These are phyloP conservation scores for Scheffersomyces coipomensis DNA, from an alignment of 805 yeast species.

Conservation along the genomic window DNA sequence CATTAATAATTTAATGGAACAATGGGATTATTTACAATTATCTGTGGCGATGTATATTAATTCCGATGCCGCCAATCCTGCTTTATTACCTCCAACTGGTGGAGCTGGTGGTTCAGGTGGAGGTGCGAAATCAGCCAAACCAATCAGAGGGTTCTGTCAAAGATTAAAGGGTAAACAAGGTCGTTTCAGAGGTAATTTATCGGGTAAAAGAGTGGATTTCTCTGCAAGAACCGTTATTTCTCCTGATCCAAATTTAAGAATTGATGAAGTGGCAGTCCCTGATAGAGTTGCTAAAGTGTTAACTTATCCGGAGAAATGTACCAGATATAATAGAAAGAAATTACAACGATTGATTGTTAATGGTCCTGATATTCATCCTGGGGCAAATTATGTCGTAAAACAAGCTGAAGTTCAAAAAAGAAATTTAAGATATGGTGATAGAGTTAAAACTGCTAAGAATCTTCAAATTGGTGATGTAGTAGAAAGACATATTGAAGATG, in stretches of 20 bases:
- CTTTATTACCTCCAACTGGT: conserved; percentile 68
- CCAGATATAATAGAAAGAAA: conserved; percentile 79
- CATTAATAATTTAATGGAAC: conserved; percentile 92
- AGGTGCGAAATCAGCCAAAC: conserved; percentile 55
- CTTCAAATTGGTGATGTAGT: conserved; percentile 88
- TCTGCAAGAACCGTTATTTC: conserved; percentile 98
- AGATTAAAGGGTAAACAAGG: conserved; percentile 98
- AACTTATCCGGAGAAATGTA: conserved; percentile 94
- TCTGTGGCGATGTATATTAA: conserved; percentile 97
- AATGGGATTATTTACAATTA: conserved; percentile 95
- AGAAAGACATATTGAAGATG: conserved; percentile 96
- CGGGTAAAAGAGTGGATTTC: conserved; percentile 98
- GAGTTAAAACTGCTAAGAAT: conserved; percentile 70
- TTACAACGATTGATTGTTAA: conserved; percentile 69
- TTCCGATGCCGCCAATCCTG: conserved; percentile 87
- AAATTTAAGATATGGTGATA: conserved; percentile 85
- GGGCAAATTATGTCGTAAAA: conserved; percentile 89
- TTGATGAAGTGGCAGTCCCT: conserved; percentile 98
- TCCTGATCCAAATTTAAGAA: conserved; percentile 93
- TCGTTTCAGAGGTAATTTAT: conserved; percentile 94
- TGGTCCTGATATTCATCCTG: conserved; percentile 92
- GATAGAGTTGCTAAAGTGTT: conserved; percentile 93
- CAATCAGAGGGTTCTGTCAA: conserved; percentile 95
- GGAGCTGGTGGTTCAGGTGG: conserved; percentile 54
- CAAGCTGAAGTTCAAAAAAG: conserved; percentile 83